Base-by-base conservation (phyloP, 208 protist species). In the Leptomonas seymouri region DNA sequence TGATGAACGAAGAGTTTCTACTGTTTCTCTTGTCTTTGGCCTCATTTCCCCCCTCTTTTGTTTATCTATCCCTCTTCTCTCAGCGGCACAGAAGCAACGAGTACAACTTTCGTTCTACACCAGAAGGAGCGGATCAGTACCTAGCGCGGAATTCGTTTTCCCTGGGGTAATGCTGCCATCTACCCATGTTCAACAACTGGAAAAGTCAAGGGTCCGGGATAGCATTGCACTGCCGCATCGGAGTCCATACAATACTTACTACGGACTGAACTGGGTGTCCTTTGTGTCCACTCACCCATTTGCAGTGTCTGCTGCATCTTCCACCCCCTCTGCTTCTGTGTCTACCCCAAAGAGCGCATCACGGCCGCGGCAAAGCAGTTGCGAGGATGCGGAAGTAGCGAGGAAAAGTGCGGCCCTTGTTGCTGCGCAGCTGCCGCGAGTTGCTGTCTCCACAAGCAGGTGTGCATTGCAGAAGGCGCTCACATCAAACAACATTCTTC, bases 191-290 rank as follows among this genome's bases (percentile, higher is more conserved):
- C 30, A 61, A 46, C 23, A 20, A 1, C 1, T 34, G 20, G 18
- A 21, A 14, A 30, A 16, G 25, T 16, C 7, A 14, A 21, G 34
- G 3, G 28, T n/a, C 9, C 1, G 21, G 0, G 23, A 39, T 2
- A 21, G 2, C 15, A 25, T 14, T 20, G 54, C 21, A 6, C 2
- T 31, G 21, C 9, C 23, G 23, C 18, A 28, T 7, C 5, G 21
- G 15, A 16, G 8, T 15, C 1, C n/a, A 23, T 49, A 49, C 21
- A 49, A 34, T 34, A 21, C 49, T 3, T 49, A 49, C 21, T 45
- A 41, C 44, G 71, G 71, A 7, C 41, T 70, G 12, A 76, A 76
- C 34, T 76, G 71, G 71, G 71, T 39, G 11, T 45, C 71, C 3
- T 58, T 69, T 18, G 56, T 60, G 1, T 31, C 63, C 0, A 0